Evolutionary conservation across 352 stramenopile genomes (phyloP), one percentile per base, ranked within the genome.

Genomic region (Phytophthora pistaciae): DNA sequence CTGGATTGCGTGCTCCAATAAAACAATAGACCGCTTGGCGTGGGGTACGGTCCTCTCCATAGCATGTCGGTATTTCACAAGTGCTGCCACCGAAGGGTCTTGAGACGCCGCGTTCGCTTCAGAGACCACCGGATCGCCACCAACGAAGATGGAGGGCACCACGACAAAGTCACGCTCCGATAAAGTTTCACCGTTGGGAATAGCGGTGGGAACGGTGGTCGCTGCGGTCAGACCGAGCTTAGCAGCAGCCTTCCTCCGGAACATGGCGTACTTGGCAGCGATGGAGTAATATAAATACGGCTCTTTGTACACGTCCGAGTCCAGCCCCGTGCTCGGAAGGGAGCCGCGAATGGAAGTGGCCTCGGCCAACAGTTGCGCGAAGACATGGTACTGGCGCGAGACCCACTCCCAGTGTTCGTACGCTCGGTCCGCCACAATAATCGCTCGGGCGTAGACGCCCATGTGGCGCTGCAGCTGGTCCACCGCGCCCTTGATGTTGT

Each of bases 391-490:
- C 73, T 97, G 90, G 3, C 90, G 82, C 16, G 85, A 88, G 13
- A 97, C 77, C 88, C 87, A 96, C 49, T 91, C 83, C 87, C 87
- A 97, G 46, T 97, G 90, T 56, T 95, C 87, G 53, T 92, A 94
- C 3, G 77, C 77, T 23, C 87, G 84, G 63, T 93, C 77, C 1
- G 77, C 64, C 5, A 89, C 75, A 25, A 85, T 79, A 33, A 93
- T 75, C 1, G 85, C 75, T 21, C 75, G 74, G 2, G 64, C 76
- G 57, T 94, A 95, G 14, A 91, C 77, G 27, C 70, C 73, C 74
- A 96, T 91, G 64, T 97, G 90, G 23, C 89, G 87, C 33, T 95
- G 85, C 13, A 97, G 70, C 67, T 97, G 90, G 46, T 96, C 87
- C 14, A 95, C 85, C 0, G 90, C 90, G n/a, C 77, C 85, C 67